phyloP scores from a whole-genome alignment of 495 filamentous ascomycete species.

The Aspergillus campestris region DNA sequence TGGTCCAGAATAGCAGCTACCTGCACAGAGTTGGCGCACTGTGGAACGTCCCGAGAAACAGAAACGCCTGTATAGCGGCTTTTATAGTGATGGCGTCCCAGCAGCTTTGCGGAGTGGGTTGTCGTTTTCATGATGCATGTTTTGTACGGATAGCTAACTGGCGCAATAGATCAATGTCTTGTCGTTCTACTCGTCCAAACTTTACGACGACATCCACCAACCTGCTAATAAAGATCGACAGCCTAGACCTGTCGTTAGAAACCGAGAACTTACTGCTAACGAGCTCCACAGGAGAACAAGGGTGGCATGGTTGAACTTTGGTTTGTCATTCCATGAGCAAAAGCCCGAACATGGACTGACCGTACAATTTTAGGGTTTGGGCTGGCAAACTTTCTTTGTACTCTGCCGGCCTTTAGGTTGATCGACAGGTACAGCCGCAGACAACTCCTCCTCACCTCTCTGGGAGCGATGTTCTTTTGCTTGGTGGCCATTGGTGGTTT shows the following conservation, averaged over 20 bases:
- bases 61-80: constrained; percentile 50
- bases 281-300: not conserved
- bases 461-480: constrained; percentile 11
- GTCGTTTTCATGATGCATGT: not conserved
- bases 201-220: constrained; percentile 54
- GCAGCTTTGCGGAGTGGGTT: constrained; percentile 56
- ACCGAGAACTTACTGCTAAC: too few species aligned
- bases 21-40: constrained; percentile 16
- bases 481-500: constrained; percentile 9
- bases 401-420: constrained; percentile 11
- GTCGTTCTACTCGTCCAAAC: constrained; percentile 60
- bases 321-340: constrained; percentile 59
- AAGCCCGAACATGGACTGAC: constrained; percentile 16
- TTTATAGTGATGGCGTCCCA: constrained; percentile 62
- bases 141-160: not conserved
- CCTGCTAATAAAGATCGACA: constrained; percentile 53
- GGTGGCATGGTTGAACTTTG: constrained; percentile 50
- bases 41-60: constrained; percentile 52
- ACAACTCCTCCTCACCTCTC: constrained; percentile 15
- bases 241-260: too few species aligned
- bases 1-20: constrained; percentile 1
- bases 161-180: constrained; percentile 50
- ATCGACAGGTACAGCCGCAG: constrained; percentile 18
- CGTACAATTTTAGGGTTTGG: constrained; percentile 10
- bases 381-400: constrained; percentile 18